These are phyloP conservation scores for Avena eriantha DNA, from an alignment of 176 grass and related monocot genomes.

Conservation along the genomic window DNA sequence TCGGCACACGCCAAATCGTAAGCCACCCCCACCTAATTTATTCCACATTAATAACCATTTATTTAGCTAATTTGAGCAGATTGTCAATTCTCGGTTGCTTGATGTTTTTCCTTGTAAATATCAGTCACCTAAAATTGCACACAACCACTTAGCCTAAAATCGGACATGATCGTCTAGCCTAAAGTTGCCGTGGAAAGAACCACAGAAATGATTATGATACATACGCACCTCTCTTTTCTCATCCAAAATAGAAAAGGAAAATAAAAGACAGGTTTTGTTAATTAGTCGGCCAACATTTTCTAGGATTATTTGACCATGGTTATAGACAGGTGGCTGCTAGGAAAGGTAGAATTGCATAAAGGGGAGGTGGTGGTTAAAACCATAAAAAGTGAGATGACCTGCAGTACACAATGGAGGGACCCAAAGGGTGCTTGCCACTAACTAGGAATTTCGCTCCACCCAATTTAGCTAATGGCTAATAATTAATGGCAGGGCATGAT, in stretches of 20 bases:
- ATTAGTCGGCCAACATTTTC: constrained; percentile 30
- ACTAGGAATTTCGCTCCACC: constrained; percentile 64
- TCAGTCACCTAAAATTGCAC: not conserved
- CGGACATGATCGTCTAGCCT: not conserved
- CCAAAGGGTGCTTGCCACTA: constrained; percentile 76
- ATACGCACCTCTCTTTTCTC: not conserved
- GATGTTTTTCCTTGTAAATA: not conserved
- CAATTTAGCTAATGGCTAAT: constrained; percentile 10
- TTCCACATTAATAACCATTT: not conserved
- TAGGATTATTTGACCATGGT: constrained; percentile 47
- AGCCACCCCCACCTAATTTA: constrained; percentile 22
- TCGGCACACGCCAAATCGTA: constrained; percentile 88
- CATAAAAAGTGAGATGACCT: constrained; percentile 16
- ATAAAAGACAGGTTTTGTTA: not conserved
- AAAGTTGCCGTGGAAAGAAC: not conserved
- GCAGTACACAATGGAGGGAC: constrained; percentile 49
- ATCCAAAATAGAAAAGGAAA: too few species aligned
- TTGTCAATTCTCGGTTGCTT: not conserved
- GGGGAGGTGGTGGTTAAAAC: constrained; percentile 48
- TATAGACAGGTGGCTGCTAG: constrained; percentile 24
- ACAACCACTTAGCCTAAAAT: not conserved
- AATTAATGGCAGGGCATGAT: constrained; percentile 25
- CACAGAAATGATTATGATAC: not conserved
- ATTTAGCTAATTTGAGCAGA: not conserved
- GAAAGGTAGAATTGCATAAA: constrained; percentile 54